Evolutionary conservation across 495 filamentous ascomycete genomes (phyloP).

Genomic region (Cryomyces minteri): DNA sequence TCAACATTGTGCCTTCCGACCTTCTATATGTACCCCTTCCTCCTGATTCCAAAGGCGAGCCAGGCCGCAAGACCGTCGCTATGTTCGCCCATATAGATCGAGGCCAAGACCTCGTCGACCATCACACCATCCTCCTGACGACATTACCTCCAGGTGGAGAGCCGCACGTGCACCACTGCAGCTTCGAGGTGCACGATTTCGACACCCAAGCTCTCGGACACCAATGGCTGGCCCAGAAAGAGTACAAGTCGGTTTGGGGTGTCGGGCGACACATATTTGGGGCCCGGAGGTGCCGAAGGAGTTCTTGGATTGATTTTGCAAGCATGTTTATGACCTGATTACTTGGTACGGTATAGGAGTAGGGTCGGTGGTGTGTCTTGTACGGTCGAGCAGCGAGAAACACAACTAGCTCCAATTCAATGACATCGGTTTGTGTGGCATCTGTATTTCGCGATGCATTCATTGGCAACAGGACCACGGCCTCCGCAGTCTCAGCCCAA

Average conservation of each 20-base stretch:
- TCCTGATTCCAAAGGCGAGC: background rate
- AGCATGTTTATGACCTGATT: too few relatives aligned
- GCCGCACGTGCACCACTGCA: slow-evolving; percentile 53
- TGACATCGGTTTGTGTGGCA: too few relatives aligned
- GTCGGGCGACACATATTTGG: slow-evolving; percentile 40
- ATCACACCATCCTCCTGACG: slow-evolving; percentile 55
- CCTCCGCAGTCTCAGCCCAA: too few relatives aligned
- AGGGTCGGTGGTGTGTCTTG: too few relatives aligned
- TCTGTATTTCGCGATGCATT: too few relatives aligned
- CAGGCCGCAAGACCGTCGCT: slow-evolving; percentile 31
- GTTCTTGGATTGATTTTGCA: background rate
- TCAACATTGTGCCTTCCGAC: slow-evolving; percentile 45
- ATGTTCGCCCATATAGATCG: slow-evolving; percentile 48
- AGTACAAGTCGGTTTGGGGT: slow-evolving; percentile 45
- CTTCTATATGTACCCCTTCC: slow-evolving; percentile 32
- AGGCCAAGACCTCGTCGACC: slow-evolving; percentile 41
- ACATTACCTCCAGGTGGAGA: slow-evolving; percentile 9
- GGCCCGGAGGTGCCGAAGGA: slow-evolving; percentile 3
- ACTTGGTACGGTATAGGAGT: too few relatives aligned
- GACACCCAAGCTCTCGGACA: slow-evolving; percentile 49
- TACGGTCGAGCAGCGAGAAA: too few relatives aligned
- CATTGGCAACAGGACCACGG: too few relatives aligned
- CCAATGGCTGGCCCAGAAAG: slow-evolving; percentile 37
- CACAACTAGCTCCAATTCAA: too few relatives aligned
- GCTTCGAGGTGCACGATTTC: slow-evolving; percentile 51